phyloP scores from a whole-genome alignment of 129 eudicot species.

The Cynara cardunculus region DNA sequence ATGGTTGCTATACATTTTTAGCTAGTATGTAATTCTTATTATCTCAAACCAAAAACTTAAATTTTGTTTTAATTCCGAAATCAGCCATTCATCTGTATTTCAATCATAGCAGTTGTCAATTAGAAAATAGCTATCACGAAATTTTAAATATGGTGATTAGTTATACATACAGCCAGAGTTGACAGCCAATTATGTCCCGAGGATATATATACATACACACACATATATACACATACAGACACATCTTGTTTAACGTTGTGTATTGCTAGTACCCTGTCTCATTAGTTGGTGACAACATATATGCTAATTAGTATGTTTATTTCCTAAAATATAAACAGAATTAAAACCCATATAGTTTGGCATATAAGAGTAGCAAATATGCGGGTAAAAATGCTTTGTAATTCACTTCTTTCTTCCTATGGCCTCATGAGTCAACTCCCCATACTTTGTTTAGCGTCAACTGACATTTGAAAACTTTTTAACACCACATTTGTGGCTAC shows the following conservation, averaged over 20 bases:
- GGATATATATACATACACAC: not conserved
- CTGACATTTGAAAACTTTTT: not conserved
- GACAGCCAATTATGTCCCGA: not conserved
- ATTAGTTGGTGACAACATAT: not conserved
- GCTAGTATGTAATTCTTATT: not conserved
- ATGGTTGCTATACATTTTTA: not conserved
- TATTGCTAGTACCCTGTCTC: not conserved
- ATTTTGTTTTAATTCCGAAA: not conserved
- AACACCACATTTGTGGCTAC: not conserved
- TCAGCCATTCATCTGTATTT: not conserved
- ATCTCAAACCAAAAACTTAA: not conserved
- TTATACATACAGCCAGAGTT: not conserved
- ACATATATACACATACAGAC: too few relatives aligned
- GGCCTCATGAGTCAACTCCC: not conserved
- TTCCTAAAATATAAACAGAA: not conserved
- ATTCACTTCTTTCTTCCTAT: not conserved
- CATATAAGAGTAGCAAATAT: not conserved
- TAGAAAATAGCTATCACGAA: not conserved
- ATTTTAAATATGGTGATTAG: not conserved
- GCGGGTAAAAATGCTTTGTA: not conserved
- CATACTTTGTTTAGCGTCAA: not conserved
- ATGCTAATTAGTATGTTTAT: not conserved
- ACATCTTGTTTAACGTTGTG: not conserved
- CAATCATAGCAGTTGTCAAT: not conserved
- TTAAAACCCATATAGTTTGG: not conserved